Percentiles rank a stretch among this genome's conserved stretches.
phyloP scores from a whole-genome alignment of 352 stramenopile genomes.

The Globisporangium cylindrosporum region DNA sequence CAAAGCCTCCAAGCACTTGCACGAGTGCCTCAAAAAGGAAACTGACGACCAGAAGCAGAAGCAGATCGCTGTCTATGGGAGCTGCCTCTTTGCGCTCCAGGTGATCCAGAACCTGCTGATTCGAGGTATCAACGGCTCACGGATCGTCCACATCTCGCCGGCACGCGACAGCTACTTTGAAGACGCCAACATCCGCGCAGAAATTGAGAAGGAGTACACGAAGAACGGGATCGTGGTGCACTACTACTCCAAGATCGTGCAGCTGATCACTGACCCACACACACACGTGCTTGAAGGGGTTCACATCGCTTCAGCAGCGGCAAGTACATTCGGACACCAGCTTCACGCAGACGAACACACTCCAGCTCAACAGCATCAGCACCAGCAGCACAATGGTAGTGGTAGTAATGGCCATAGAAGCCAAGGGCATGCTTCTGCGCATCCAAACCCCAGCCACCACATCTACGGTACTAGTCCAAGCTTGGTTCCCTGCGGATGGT shows the following conservation, averaged over 20 bases:
- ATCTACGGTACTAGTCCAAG: slow-evolving; percentile 9
- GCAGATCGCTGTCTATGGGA: slow-evolving; percentile 62
- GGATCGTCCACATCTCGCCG: slow-evolving; percentile 57
- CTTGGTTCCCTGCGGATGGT: slow-evolving; percentile 52
- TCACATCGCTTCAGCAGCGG: slow-evolving; percentile 23
- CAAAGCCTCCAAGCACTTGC: slow-evolving; percentile 18
- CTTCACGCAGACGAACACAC: not conserved
- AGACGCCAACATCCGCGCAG: slow-evolving; percentile 47
- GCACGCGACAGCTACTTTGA: slow-evolving; percentile 52
- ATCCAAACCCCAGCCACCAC: slow-evolving; percentile 6
- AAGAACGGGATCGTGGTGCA: slow-evolving; percentile 34
- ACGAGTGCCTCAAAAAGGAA: slow-evolving; percentile 14
- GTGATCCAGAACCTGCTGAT: slow-evolving; percentile 57
- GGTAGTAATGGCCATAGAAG: too few relatives aligned
- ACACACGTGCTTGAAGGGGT: slow-evolving; percentile 46
- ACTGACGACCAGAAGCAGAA: slow-evolving; percentile 13
- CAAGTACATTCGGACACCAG: not conserved
- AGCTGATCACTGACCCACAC: slow-evolving; percentile 29
- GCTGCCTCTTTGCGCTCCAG: slow-evolving; percentile 59
- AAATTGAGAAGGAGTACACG: slow-evolving; percentile 58
- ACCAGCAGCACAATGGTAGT: not conserved
- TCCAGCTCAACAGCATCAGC: not conserved
- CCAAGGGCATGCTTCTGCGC: not conserved
- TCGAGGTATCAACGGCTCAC: slow-evolving; percentile 35
- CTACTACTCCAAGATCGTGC: slow-evolving; percentile 48